These are phyloP conservation scores for Fomitopsis pulvina DNA, from an alignment of 768 basidiomycete species.

Conservation along the genomic window DNA sequence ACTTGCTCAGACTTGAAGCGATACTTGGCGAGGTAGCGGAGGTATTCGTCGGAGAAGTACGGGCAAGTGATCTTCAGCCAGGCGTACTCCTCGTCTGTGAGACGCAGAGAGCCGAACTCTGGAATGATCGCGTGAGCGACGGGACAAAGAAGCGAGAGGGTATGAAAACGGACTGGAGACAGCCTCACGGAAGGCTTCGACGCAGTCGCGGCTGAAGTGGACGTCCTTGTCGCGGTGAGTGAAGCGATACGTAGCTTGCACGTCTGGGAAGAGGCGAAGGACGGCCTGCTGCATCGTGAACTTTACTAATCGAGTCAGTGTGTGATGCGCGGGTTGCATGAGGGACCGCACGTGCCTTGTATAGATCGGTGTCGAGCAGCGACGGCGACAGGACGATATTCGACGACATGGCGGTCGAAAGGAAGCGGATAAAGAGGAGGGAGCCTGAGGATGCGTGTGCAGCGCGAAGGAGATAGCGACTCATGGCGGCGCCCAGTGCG, in stretches of 20 bases:
- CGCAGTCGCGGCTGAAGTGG: slow-evolving; percentile 59
- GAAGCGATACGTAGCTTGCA: slow-evolving; percentile 69
- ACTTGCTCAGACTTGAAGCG: slow-evolving; percentile 76
- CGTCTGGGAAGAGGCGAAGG: slow-evolving; percentile 65
- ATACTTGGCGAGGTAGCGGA: slow-evolving; percentile 66
- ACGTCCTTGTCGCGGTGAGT: slow-evolving; percentile 66
- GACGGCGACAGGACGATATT: slow-evolving; percentile 33
- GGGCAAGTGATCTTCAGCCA: slow-evolving; percentile 71
- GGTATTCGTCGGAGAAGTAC: slow-evolving; percentile 64
- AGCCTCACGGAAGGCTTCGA: slow-evolving; percentile 49
- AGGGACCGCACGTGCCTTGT: slow-evolving; percentile 55
- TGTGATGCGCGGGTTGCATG: not conserved
- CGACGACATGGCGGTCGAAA: not conserved
- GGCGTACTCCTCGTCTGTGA: slow-evolving; percentile 53
- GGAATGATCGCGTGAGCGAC: not conserved
- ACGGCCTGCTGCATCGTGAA: slow-evolving; percentile 97
- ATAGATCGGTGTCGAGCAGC: slow-evolving; percentile 88
- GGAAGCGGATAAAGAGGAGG: slow-evolving; percentile 1
- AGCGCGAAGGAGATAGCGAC: no score
- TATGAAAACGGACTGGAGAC: slow-evolving; percentile 42
- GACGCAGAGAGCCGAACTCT: slow-evolving; percentile 64
- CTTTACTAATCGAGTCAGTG: slow-evolving; percentile 30
- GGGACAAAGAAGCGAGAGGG: not conserved
- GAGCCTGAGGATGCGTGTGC: no score
- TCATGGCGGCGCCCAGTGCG: no score